phyloP scores from a whole-genome alignment of 345 rosid species.

The Dimocarpus longan region DNA sequence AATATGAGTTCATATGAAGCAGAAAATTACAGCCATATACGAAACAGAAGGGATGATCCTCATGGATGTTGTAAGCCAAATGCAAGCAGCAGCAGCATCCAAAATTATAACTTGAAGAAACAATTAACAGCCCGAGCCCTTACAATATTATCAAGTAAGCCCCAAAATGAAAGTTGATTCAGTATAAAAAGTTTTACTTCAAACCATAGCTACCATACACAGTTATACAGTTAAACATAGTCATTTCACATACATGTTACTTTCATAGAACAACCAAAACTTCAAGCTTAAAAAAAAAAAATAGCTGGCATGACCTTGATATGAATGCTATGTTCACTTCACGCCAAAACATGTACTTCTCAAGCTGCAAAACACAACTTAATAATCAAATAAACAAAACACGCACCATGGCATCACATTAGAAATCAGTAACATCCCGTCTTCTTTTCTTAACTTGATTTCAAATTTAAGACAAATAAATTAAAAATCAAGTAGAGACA shows the following conservation, averaged over 20 bases:
- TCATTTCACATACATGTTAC: background rate
- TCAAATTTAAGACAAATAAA: no score
- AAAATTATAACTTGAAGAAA: background rate
- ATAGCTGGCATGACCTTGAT: background rate
- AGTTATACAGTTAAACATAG: background rate
- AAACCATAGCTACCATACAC: no score
- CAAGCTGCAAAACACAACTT: slow-evolving; percentile 52
- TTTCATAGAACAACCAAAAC: background rate
- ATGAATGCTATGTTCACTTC: slow-evolving; percentile 43
- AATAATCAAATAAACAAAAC: background rate
- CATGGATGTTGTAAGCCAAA: background rate
- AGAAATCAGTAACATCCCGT: no score
- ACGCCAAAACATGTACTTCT: slow-evolving; percentile 70
- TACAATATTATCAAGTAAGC: background rate
- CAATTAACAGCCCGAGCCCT: background rate
- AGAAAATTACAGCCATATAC: background rate
- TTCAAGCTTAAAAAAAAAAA: background rate
- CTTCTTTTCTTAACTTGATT: no score
- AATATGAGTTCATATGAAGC: background rate
- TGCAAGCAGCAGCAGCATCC: background rate
- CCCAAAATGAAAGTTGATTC: background rate
- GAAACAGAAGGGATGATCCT: background rate
- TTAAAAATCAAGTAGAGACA: background rate
- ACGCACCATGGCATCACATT: no score
- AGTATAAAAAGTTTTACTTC: no score